Evolutionary conservation across 1,284 basidiomycete species (phyloP).

Genomic region (Amylostereum areolatum): DNA sequence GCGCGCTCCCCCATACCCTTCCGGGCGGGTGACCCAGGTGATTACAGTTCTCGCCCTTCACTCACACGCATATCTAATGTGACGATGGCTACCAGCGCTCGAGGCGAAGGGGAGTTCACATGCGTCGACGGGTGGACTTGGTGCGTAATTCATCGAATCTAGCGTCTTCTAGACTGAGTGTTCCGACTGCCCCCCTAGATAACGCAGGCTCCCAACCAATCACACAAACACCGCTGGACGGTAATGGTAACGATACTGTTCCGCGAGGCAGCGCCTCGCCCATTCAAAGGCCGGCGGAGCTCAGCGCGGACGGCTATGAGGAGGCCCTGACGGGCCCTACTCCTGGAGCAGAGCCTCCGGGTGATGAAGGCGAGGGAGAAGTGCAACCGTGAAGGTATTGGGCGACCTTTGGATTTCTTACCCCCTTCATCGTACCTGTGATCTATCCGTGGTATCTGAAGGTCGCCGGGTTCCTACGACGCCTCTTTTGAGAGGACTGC

Average conservation of each 20-base stretch:
- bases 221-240: background rate
- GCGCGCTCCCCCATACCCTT: no score
- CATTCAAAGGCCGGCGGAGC: background rate
- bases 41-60: no score
- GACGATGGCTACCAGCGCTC: no score
- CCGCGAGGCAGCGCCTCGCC: no score
- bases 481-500: constrained; percentile 28
- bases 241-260: background rate
- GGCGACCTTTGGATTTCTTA: constrained; percentile 49
- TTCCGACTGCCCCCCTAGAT: no score
- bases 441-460: constrained; percentile 32
- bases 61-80: no score
- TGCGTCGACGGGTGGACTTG: no score
- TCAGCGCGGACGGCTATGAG: background rate
- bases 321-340: background rate
- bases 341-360: background rate
- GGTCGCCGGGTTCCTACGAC: constrained; percentile 52
- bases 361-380: constrained; percentile 6
- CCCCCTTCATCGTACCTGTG: constrained; percentile 37
- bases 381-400: constrained; percentile 44
- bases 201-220: background rate
- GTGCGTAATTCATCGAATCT: no score
- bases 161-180: no score
- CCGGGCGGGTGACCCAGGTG: no score
- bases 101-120: no score